These are phyloP conservation scores for Sarcomyxa edulis DNA, from an alignment of 768 basidiomycete genomes.

Conservation along the genomic window DNA sequence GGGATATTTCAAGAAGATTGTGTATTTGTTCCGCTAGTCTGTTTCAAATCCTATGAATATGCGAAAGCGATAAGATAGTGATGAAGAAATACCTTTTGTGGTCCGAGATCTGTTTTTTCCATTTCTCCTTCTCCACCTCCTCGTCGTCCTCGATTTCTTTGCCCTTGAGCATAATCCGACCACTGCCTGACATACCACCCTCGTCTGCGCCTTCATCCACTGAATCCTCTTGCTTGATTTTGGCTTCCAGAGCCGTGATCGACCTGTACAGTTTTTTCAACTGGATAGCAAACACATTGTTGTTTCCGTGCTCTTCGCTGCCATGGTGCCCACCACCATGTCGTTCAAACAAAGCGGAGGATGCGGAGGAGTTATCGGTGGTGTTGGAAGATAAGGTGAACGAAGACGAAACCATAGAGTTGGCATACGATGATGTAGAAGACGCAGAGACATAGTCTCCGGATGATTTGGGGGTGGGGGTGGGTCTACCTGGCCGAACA, in stretches of 20 bases:
- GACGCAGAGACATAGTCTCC: conserved; percentile 72
- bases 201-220: conserved; percentile 50
- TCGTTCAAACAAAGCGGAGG: conserved; percentile 65
- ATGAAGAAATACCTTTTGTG: conserved; percentile 66
- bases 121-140: conserved; percentile 71
- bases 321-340: conserved; percentile 34
- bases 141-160: conserved; percentile 32
- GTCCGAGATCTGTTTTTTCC: conserved; percentile 63
- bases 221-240: conserved; percentile 57
- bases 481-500: conserved; percentile 45
- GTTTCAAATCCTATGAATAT: conserved; percentile 14
- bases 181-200: conserved; percentile 30
- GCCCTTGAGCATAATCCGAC: conserved; percentile 37
- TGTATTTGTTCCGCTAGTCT: conserved; percentile 91
- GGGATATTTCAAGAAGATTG: conserved; percentile 78
- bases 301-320: conserved; percentile 47
- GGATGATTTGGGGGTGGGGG: conserved; percentile 55
- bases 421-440: conserved; percentile 69
- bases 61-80: conserved; percentile 5
- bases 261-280: conserved; percentile 81
- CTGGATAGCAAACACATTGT: conserved; percentile 65
- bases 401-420: conserved; percentile 58
- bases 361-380: conserved; percentile 70
- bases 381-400: conserved; percentile 71
- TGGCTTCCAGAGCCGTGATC: conserved; percentile 76